Evolutionary conservation across 371 early-diverging fungal genomes (phyloP).

Genomic region (Dichotomocladium elegans): DNA sequence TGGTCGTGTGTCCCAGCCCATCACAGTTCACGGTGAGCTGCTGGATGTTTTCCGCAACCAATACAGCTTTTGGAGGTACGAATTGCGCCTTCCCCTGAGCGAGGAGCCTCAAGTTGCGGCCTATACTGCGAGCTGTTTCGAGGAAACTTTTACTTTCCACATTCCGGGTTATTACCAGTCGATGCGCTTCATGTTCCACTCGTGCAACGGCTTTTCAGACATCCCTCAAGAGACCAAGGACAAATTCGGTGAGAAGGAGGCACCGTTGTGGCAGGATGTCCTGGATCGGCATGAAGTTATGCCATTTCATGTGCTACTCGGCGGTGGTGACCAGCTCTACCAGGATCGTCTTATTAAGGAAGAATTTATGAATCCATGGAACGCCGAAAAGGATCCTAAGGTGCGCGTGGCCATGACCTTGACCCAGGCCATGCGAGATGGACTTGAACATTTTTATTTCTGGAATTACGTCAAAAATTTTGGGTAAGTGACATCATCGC

Average conservation of each 20-base stretch:
- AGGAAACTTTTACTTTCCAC: slow-evolving; percentile 25
- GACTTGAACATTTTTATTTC: slow-evolving; percentile 70
- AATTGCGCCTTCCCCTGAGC: slow-evolving; percentile 20
- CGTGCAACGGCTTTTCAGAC: slow-evolving; percentile 71
- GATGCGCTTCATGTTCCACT: slow-evolving; percentile 59
- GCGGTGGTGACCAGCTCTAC: slow-evolving; percentile 88
- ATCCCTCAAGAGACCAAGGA: slow-evolving; percentile 42
- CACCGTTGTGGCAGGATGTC: slow-evolving; percentile 77
- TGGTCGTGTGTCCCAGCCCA: slow-evolving; percentile 1
- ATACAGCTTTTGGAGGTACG: slow-evolving; percentile 37
- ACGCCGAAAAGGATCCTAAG: slow-evolving; percentile 33
- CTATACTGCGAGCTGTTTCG: slow-evolving; percentile 14
- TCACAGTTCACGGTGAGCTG: slow-evolving; percentile 11
- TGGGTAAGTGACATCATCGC: slow-evolving; percentile 34
- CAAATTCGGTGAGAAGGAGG: slow-evolving; percentile 43
- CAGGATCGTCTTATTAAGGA: slow-evolving; percentile 34
- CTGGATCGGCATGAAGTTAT: slow-evolving; percentile 59
- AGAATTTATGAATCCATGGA: slow-evolving; percentile 45
- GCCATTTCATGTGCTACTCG: slow-evolving; percentile 78
- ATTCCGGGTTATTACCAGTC: slow-evolving; percentile 34
- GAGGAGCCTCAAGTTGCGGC: slow-evolving; percentile 21
- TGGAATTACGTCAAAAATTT: slow-evolving; percentile 71
- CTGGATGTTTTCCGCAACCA: slow-evolving; percentile 25
- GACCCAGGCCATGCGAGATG: slow-evolving; percentile 48
- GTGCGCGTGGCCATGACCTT: slow-evolving; percentile 38